Percentiles rank a stretch among this genome's conserved stretches.
Conservation (phyloP, 2,329 filamentous ascomycete genomes). For the Cryphonectria japonica region DNA sequence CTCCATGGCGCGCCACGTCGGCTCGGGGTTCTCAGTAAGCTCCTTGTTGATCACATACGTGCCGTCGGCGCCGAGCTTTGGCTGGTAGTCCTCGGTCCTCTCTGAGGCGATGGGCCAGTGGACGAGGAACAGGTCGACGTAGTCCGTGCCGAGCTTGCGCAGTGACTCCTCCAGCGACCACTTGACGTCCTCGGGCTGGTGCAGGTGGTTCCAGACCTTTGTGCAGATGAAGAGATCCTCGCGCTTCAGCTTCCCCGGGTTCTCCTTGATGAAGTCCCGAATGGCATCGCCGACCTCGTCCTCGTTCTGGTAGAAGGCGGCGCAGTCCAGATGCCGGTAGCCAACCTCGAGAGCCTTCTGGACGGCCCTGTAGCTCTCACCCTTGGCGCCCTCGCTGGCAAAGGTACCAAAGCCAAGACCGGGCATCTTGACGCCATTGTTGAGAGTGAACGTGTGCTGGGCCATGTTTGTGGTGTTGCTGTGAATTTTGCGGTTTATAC, state of each 20-base stretch:
- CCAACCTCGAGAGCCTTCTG: constrained; percentile 64
- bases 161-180: constrained; percentile 55
- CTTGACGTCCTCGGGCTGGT: constrained; percentile 61
- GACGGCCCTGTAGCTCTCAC: constrained; percentile 66
- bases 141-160: constrained; percentile 54
- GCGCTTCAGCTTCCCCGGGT: constrained; percentile 50
- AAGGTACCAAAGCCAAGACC: constrained; percentile 69
- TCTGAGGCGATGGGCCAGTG: constrained; percentile 53
- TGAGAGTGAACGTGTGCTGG: constrained; percentile 46
- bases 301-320: constrained; percentile 73
- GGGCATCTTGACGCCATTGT: constrained; percentile 62
- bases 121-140: constrained; percentile 64
- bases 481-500: constrained; percentile 9
- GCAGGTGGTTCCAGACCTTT: constrained; percentile 72
- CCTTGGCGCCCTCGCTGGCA: constrained; percentile 64
- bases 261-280: constrained; percentile 47
- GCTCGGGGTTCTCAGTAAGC: constrained; percentile 67
- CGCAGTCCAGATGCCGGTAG: constrained; percentile 70
- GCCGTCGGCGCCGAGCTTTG: constrained; percentile 50
- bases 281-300: constrained; percentile 62
- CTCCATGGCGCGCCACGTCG: constrained; percentile 67
- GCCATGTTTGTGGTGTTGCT: constrained; percentile 32
- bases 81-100: constrained; percentile 45
- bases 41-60: constrained; percentile 58
- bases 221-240: constrained; percentile 65